A percentile compares a stretch with the other conserved stretches of the same genome.
Conservation (phyloP, 2,329 filamentous ascomycete species). For the Phyllosticta paracitricarpa region DNA sequence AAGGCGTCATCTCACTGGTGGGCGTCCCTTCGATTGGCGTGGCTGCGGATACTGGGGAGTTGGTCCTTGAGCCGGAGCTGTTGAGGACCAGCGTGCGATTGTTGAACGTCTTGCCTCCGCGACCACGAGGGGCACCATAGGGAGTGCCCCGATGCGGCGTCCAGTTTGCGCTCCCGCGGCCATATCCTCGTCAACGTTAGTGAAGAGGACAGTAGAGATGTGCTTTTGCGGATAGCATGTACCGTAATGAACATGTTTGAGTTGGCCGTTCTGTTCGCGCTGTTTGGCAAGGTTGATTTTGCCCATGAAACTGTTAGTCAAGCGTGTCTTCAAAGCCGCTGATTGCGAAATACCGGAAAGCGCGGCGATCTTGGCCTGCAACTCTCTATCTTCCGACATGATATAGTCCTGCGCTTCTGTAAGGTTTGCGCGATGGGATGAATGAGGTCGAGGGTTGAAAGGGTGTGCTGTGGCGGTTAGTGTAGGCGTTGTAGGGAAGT, state of each 20-base stretch:
- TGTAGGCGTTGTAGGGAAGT: not conserved
- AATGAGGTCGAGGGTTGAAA: not conserved
- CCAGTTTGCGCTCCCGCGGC: constrained; percentile 13
- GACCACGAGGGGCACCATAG: constrained; percentile 24
- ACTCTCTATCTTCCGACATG: constrained; percentile 46
- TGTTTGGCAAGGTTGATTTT: constrained; percentile 75
- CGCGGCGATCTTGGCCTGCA: constrained; percentile 46
- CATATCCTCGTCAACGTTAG: constrained; percentile 10
- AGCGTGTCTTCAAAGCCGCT: constrained; percentile 8
- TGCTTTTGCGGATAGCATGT: constrained; percentile 29
- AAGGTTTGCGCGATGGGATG: not conserved
- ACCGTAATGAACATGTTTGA: constrained; percentile 11
- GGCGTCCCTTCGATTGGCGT: constrained; percentile 11
- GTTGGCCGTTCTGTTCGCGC: constrained; percentile 32
- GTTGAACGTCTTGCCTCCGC: constrained; percentile 25
- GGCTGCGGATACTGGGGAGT: not conserved
- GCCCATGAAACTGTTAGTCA: constrained; percentile 35
- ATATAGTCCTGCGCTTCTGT: not conserved
- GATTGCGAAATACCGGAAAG: constrained; percentile 41
- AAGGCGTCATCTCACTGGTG: constrained; percentile 11
- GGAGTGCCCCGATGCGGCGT: constrained; percentile 20
- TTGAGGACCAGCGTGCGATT: constrained; percentile 60
- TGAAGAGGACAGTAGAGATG: constrained; percentile 11
- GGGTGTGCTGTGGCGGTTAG: not conserved
- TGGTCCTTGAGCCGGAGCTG: constrained; percentile 15